Percentiles rank a stretch among this genome's conserved stretches.
phyloP scores from a whole-genome alignment of 176 grass and related monocot species.

The Paspalum vaginatum region DNA sequence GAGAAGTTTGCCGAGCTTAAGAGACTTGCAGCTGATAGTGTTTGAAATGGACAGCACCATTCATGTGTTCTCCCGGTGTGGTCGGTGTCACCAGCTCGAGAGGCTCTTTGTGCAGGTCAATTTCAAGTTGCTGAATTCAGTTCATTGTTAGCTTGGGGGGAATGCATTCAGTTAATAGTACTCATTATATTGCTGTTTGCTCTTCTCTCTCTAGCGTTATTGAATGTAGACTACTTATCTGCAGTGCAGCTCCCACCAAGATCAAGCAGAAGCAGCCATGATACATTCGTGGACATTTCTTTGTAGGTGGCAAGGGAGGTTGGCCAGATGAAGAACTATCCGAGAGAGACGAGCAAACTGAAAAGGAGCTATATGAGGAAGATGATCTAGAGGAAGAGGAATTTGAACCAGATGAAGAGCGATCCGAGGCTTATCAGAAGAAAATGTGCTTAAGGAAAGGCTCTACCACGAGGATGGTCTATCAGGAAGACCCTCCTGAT shows the following conservation, averaged over 20 bases:
- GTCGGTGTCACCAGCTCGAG: conserved; percentile 1
- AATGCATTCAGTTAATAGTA: background rate
- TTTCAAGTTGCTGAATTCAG: background rate
- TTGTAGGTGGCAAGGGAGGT: background rate
- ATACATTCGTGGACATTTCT: background rate
- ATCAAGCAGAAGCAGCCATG: background rate
- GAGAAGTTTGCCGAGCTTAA: background rate
- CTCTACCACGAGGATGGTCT: background rate
- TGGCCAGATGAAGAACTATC: too few relatives aligned
- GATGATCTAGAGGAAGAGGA: background rate
- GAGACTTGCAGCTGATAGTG: background rate
- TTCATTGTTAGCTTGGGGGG: background rate
- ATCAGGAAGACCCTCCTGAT: background rate
- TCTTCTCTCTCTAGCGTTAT: background rate
- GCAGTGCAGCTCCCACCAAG: background rate
- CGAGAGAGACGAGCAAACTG: background rate
- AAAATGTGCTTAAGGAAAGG: background rate
- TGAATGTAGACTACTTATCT: background rate
- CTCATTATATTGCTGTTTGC: background rate
- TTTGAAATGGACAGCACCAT: background rate
- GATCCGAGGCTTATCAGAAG: background rate
- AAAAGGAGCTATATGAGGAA: background rate
- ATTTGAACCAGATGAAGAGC: background rate
- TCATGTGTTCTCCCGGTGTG: background rate
- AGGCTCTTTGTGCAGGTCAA: conserved; percentile 21